Conservation (phyloP, 305 asterid species). For the Fraxinus nigra region DNA sequence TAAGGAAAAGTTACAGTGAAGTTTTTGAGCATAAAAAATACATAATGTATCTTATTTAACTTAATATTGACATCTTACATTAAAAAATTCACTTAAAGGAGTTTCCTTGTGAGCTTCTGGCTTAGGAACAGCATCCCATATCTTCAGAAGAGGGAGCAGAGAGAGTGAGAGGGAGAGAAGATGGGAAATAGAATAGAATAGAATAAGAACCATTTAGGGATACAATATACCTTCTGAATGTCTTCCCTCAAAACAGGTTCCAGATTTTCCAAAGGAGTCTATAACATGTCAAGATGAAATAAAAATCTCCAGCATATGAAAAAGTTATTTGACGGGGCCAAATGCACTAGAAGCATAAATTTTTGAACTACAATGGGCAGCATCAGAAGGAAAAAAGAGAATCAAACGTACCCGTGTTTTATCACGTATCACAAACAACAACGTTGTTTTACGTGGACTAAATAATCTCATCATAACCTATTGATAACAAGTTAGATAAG, state of each 20-base stretch:
- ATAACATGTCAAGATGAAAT: slow-evolving; percentile 19
- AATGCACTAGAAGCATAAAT: slow-evolving; percentile 15
- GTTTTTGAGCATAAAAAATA: slow-evolving; percentile 1
- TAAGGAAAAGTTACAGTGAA: slow-evolving; percentile 4
- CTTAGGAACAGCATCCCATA: slow-evolving; percentile 14
- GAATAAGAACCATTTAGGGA: slow-evolving; percentile 1
- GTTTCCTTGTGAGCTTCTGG: slow-evolving; percentile 14
- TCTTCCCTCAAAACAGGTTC: slow-evolving; percentile 98
- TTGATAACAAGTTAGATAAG: slow-evolving; percentile 30
- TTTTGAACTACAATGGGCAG: neutral
- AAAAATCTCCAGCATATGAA: slow-evolving; percentile 7
- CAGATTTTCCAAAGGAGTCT: slow-evolving; percentile 98
- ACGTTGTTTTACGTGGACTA: slow-evolving; percentile 92
- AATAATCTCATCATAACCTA: slow-evolving; percentile 96
- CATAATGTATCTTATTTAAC: slow-evolving; percentile 16
- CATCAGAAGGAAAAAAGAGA: slow-evolving; percentile 22
- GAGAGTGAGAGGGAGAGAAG: slow-evolving; percentile 21
- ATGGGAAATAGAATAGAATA: slow-evolving; percentile 12
- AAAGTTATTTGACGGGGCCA: neutral
- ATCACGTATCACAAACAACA: slow-evolving; percentile 95
- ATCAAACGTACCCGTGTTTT: slow-evolving; percentile 69
- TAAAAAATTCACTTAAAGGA: slow-evolving; percentile 1
- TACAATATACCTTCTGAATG: slow-evolving; percentile 73
- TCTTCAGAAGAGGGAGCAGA: slow-evolving; percentile 35
- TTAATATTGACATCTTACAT: neutral